Evolutionary conservation across 805 yeast genomes (phyloP), one percentile per base, ranked within the genome.

Genomic region (Candida glaebosa): DNA sequence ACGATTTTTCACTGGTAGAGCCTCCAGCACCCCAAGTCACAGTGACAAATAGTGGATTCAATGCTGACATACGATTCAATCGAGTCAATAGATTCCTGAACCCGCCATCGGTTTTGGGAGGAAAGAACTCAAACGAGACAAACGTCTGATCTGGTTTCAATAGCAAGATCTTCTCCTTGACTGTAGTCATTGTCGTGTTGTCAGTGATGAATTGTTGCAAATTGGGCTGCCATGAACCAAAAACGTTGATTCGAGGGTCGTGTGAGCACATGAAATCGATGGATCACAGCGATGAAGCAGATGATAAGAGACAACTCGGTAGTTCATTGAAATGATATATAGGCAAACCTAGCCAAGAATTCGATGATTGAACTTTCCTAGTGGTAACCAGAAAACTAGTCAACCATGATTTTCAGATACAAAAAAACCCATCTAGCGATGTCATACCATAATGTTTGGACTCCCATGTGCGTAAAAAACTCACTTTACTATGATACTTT

Each of bases 21-120:
- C 99, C 99, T 31, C 98, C 98, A 4, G 99, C 98, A 25, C 98
- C 99, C 97, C 98, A 93, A 0, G 99, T 93, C 10, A 93, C 84
- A 3, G 96, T 87, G 41, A 91, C 82, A 59, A 93, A 95, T 12
- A 84, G 67, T 3, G 98, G 98, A 42, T 89, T 90, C 47, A 93
- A 66, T 3, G 84, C 84, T 48, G 87, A 80, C 90, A 93, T 84
- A 55, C 99, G 81, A 54, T 79, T 80, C 65, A 93, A 78, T 63
- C 99, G 84, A 20, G 90, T 88, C 38, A 86, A 70, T 47, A 93
- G 67, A 63, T 93, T 93, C 48, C 84, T 75, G 59, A 85, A 76
- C 51, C 98, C 99, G 56, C 80, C 69, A 56, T 86, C 90, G 0
- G 99, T 93, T 63, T 93, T 89, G 18, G 99, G 99, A 5, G 99